Conservation (phyloP, 768 basidiomycete species). For the Myochromella boudieri region DNA sequence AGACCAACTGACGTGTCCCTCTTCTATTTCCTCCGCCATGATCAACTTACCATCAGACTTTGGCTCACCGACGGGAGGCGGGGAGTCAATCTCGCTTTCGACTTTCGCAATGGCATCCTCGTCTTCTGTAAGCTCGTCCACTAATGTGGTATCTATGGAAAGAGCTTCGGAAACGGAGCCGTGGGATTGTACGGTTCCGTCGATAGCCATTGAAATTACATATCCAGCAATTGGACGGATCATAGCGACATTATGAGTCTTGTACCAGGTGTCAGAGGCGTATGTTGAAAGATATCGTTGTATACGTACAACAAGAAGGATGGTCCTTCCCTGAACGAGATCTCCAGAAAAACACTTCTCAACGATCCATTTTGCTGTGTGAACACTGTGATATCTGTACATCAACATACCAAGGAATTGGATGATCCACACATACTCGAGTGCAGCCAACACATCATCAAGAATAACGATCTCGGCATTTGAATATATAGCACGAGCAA, state of each 20-base stretch:
- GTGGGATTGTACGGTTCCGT: conserved; percentile 52
- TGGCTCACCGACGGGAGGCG: conserved; percentile 18
- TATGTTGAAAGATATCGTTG: background rate
- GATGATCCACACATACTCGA: conserved; percentile 40
- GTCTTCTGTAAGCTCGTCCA: conserved; percentile 27
- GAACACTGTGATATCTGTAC: conserved; percentile 36
- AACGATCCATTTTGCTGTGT: conserved; percentile 82
- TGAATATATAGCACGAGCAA: conserved; percentile 47
- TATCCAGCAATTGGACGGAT: conserved; percentile 52
- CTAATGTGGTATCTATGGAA: conserved; percentile 35
- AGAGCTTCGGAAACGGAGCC: conserved; percentile 51
- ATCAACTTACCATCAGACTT: conserved; percentile 59
- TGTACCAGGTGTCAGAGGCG: background rate
- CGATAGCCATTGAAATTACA: conserved; percentile 52
- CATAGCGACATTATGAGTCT: conserved; percentile 56
- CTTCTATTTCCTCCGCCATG: conserved; percentile 60
- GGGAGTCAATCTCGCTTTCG: conserved; percentile 23
- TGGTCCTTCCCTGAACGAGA: conserved; percentile 73
- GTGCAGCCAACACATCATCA: conserved; percentile 70
- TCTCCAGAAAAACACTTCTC: conserved; percentile 79
- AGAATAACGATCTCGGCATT: conserved; percentile 62
- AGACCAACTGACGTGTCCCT: conserved; percentile 57
- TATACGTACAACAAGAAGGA: conserved; percentile 70
- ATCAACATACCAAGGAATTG: background rate
- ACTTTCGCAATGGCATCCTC: conserved; percentile 25